Base-by-base conservation (phyloP, 2,329 filamentous ascomycete genomes). In the Paramyrothecium sp. region DNA sequence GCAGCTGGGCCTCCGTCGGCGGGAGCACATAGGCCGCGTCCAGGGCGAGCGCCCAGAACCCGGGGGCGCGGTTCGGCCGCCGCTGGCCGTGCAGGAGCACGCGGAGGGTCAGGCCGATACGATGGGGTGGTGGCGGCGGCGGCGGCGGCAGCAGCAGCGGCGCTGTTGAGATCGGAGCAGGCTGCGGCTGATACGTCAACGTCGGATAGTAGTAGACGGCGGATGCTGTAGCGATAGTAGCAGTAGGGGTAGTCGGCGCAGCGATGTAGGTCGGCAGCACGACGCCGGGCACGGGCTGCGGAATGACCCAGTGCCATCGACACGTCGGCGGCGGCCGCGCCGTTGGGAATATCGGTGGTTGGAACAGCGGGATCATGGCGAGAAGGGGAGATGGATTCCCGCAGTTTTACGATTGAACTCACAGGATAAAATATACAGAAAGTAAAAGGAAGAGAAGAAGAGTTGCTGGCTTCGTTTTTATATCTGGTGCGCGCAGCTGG, bases 21-120 rank as follows among this genome's bases (percentile, higher is more conserved):
- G 53, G 52, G 22, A 50, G 20, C 41, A 54, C 50, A 51, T 63
- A 67, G 22, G 49, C 41, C 26, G 56, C 58, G 48, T 67, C 60
- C 30, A 58, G 54, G 11, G 57, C 57, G 10, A 56, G 51, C 26
- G 61, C 58, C 46, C 63, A 55, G n/a, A 44, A 58, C 44, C 56
- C 58, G 2, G 49, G 30, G 4, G 13, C 38, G 17, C 51, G 44
- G 12, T 26, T 47, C 1, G 47, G 50, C 13, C 51, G 52, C 17
- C 21, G 50, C 16, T 49, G 53, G 20, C 61, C 59, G 50, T 67
- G 60, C 44, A 65, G 61, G 19, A 68, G 50, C 41, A 63, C 41
- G n/a, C 38, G 38, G 13, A 44, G 4, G 13, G 38, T 19, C 13
- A 56, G 34, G 33, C 49, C 2, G 1, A 38, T 48, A 1, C 41